Base-by-base conservation (phyloP, 2,329 filamentous ascomycete genomes). In the Nemania sp. region DNA sequence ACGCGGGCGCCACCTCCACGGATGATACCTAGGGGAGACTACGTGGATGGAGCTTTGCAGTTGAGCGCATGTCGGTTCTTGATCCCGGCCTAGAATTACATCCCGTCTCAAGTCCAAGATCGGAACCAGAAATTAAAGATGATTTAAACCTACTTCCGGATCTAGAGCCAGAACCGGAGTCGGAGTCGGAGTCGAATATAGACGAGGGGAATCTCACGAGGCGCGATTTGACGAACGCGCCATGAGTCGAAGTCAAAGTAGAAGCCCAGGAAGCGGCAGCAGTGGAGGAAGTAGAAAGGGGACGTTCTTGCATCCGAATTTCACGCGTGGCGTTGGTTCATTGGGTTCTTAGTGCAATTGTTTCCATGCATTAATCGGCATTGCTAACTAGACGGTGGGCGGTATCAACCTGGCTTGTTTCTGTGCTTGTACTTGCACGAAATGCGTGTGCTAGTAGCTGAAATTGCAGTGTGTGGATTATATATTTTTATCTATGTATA, bases 1-100 rank as follows among this genome's bases (percentile, higher is more conserved):
- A 51, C 13, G 18, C 45, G 15, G 41, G 38, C 38, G 11, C 55
- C 5, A 10, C 55, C 0, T 43, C 54, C 26, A 49, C 60, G 59
- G 57, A 66, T 20, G 26, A 72, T 26, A 62, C 64, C 47, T 72
- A 69, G 70, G 61, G 43, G 61, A 43, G 29, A 11, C 35, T 53
- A 24, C 62, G 67, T 29, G 69, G 61, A 27, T 71, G 69, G 67
- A 64, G 60, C 24, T 49, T 60, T 13, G 57, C 68, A 3, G 45
- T 53, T 3, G 58, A 58, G 2, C 26, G 58, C 11, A 20, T 47
- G 15, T 29, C 43, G 0, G n/a, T 29, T 29, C 29, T 49, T 1
- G 27, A 53, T 43, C 45, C 47, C 0, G 51, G 27, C 5, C 18
- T 54, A 15, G 26, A 26, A 13, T 15, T 52, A 0, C 5, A 51